Conservation (phyloP, 345 rosid genomes). For the Brassica cretica region DNA sequence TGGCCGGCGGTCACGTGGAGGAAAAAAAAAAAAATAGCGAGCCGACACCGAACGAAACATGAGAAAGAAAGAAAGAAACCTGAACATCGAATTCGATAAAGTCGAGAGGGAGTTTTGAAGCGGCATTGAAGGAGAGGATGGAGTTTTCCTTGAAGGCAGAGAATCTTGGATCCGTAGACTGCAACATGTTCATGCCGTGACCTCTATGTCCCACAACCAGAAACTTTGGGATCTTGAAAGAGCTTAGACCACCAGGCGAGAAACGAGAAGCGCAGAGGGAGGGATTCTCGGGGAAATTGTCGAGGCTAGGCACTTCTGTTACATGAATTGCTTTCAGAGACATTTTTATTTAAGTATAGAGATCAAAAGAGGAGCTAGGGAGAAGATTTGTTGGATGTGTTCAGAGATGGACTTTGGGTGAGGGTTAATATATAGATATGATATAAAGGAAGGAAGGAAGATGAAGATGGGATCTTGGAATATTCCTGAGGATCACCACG, state of each 20-base stretch:
- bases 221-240: slow-evolving; percentile 57
- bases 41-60: slow-evolving; percentile 7
- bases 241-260: slow-evolving; percentile 36
- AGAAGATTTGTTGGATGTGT: background rate
- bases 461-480: slow-evolving; percentile 25
- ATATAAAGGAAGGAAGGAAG: background rate
- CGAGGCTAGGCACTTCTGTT: slow-evolving; percentile 72
- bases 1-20: slow-evolving; percentile 31
- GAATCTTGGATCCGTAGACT: slow-evolving; percentile 65
- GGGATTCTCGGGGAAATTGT: slow-evolving; percentile 59
- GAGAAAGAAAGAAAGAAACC: slow-evolving; percentile 42
- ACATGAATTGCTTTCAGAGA: slow-evolving; percentile 87
- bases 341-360: slow-evolving; percentile 33
- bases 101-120: slow-evolving; percentile 71
- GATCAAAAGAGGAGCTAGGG: background rate
- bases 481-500: slow-evolving; percentile 31
- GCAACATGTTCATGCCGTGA: slow-evolving; percentile 75
- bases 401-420: background rate
- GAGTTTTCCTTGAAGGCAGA: slow-evolving; percentile 74
- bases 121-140: slow-evolving; percentile 68
- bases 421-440: background rate
- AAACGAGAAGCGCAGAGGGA: slow-evolving; percentile 49
- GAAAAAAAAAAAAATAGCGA: slow-evolving; percentile 4
- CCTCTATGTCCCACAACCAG: slow-evolving; percentile 90
- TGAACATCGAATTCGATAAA: slow-evolving; percentile 95